Evolutionary conservation across 306 rosid species (phyloP), one percentile per base, ranked within the genome.

Genomic region (Lathyrus sativus): DNA sequence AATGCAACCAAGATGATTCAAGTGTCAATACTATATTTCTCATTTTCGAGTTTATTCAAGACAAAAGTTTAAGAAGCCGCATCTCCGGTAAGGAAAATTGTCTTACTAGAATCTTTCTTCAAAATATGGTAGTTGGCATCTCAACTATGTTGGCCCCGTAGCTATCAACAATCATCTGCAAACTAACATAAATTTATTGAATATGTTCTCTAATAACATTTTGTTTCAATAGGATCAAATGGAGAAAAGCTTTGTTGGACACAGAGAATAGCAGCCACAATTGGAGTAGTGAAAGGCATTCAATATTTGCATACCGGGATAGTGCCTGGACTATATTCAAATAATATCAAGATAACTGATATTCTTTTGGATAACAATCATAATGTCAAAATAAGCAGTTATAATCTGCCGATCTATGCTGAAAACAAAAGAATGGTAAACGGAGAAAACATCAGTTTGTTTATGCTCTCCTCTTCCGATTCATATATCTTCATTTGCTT

Each of bases 271-370:
- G 72, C 81, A 44, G 92, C 96, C 38, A 89, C 96, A 26, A 88
- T 93, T 35, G 97, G 92, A 81, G 85, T 88, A 43, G 87, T 78
- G 65, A 90, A 88, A 83, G 97, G 97, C 55, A 69, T 93, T 84
- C 99, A 86, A 71, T 93, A 90, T 83, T 80, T 93, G 80, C 99
- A 93, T 77, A 88, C 99, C 38, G 97, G 99, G 70, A 88, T 80
- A 38, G 93, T 90, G 70, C 97, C 99, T 14, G 99, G 99, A 33
- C 69, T 93, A 11, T 88, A 84, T 49, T 86, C 91, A 14, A 85
- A 86, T 69, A 90, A 85, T 82, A 75, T 88, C 74, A 93, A 85
- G 86, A 90, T 90, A 67, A 93, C 89, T 66, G 88, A 93, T 59
- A 80, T 90, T 78, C 77, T 90, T 33, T 73, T 90, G 72, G 96